Conservation (phyloP, 768 basidiomycete genomes). For the Collybia nuda region DNA sequence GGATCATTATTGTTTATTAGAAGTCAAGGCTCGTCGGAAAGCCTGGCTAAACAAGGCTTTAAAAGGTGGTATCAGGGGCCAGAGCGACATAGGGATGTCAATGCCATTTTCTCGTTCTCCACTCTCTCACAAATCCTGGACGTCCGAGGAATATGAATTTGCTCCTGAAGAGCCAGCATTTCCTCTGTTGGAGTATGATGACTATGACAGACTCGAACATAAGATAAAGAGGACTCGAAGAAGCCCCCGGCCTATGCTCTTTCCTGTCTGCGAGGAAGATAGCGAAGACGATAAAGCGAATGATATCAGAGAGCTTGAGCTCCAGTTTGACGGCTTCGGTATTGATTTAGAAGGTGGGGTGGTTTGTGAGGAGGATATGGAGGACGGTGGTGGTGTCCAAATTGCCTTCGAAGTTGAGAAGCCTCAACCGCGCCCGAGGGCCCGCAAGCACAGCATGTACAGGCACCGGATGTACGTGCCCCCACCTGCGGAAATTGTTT, state of each 20-base stretch:
- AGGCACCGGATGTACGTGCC: conserved; percentile 20
- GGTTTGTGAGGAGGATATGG: conserved; percentile 12
- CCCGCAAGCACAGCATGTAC: conserved; percentile 35
- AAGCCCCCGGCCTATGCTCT: conserved; percentile 20
- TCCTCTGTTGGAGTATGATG: conserved; percentile 12
- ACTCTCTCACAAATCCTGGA: conserved; percentile 39
- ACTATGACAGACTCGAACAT: conserved; percentile 13
- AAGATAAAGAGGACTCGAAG: conserved; percentile 9
- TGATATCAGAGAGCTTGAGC: conserved; percentile 27
- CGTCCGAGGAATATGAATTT: conserved; percentile 11
- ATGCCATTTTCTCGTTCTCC: conserved; percentile 52
- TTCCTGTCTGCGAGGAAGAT: conserved; percentile 39
- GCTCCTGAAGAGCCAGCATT: conserved; percentile 4
- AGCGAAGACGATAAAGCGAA: conserved; percentile 20
- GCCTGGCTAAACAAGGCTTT: conserved; percentile 65
- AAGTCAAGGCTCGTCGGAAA: conserved; percentile 57
- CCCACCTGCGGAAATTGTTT: conserved; percentile 3
- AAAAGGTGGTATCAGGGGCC: conserved; percentile 13
- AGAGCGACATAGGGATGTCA: conserved; percentile 42
- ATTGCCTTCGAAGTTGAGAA: conserved; percentile 23
- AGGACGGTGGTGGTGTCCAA: conserved; percentile 8
- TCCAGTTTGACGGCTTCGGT: conserved; percentile 26
- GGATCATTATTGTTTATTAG: conserved; percentile 45
- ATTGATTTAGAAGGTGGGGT: conserved; percentile 28
- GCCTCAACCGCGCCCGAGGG: conserved; percentile 26